Evolutionary conservation across 2,329 filamentous ascomycete genomes (phyloP).

Genomic region (Aspergillus amoenus): DNA sequence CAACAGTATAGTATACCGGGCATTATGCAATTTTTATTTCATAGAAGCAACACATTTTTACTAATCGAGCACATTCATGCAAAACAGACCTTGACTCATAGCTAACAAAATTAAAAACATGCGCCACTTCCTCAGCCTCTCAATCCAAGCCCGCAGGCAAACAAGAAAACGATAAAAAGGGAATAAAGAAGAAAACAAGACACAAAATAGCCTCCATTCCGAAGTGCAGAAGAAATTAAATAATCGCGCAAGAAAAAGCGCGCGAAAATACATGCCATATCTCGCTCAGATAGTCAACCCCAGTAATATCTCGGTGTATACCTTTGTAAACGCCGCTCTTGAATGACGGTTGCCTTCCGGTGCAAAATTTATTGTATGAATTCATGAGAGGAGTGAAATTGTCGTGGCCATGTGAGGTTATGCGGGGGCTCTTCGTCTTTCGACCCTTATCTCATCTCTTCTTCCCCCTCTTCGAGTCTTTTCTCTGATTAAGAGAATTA

Average conservation of each 20-base stretch:
- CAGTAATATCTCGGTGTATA: conserved; percentile 26
- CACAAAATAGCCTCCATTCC: background rate
- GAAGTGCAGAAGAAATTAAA: background rate
- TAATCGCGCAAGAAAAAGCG: background rate
- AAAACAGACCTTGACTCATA: background rate
- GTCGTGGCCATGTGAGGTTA: background rate
- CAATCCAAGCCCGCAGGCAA: background rate
- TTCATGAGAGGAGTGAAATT: background rate
- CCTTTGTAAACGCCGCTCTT: conserved; percentile 24
- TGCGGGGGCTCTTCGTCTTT: background rate
- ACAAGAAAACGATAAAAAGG: background rate
- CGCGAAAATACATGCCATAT: conserved; percentile 7
- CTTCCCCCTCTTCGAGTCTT: background rate
- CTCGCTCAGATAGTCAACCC: background rate
- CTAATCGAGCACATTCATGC: background rate
- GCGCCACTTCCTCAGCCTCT: background rate
- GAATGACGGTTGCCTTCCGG: conserved; percentile 15
- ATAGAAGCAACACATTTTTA: background rate
- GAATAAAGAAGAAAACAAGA: background rate
- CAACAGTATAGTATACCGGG: background rate
- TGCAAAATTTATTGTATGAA: conserved; percentile 12
- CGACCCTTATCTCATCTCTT: background rate
- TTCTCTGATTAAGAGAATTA: background rate
- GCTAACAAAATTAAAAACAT: background rate
- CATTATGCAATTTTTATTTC: background rate